A percentile compares a stretch with the other conserved stretches of the same genome.
These are phyloP conservation scores for Protoeuglena noctilucae DNA, from an alignment of 139 green algal species.

Conservation along the genomic window DNA sequence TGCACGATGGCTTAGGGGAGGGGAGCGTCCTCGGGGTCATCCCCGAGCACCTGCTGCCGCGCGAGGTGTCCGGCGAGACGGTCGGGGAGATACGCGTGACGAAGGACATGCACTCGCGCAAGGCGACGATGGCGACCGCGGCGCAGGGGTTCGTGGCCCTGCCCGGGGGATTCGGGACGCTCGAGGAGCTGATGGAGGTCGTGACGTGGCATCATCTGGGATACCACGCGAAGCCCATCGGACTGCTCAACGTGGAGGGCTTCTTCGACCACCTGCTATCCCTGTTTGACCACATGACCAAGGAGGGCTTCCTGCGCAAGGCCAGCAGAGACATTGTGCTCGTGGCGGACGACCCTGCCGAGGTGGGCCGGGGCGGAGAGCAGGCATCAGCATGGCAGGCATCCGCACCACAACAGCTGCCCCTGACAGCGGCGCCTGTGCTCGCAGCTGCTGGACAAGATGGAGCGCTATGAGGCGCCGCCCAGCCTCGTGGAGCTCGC, in stretches of 20 bases:
- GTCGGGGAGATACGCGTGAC: slow-evolving; percentile 35
- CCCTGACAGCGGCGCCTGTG: too few relatives aligned
- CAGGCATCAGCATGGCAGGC: too few relatives aligned
- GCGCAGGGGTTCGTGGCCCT: slow-evolving; percentile 69
- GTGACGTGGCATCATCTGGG: slow-evolving; percentile 64
- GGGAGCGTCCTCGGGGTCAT: slow-evolving; percentile 58
- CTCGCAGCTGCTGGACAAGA: background rate
- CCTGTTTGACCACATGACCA: slow-evolving; percentile 40
- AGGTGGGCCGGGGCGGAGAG: too few relatives aligned
- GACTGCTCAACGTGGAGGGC: slow-evolving; percentile 43
- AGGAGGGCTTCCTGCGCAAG: slow-evolving; percentile 17
- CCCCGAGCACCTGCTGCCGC: slow-evolving; percentile 11
- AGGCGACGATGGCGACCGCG: slow-evolving; percentile 57
- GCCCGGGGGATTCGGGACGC: slow-evolving; percentile 58
- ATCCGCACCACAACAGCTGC: too few relatives aligned
- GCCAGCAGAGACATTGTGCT: background rate
- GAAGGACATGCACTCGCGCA: slow-evolving; percentile 60
- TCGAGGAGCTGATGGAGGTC: slow-evolving; percentile 71
- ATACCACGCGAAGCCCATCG: slow-evolving; percentile 57
- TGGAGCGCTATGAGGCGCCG: background rate
- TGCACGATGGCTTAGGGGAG: slow-evolving; percentile 11
- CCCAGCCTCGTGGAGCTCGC: background rate
- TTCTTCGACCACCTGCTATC: slow-evolving; percentile 50
- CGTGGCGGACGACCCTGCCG: background rate
- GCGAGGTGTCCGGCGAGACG: slow-evolving; percentile 22